phyloP scores from a whole-genome alignment of 768 basidiomycete genomes.

The Rhodosporidiobolus odoratus region DNA sequence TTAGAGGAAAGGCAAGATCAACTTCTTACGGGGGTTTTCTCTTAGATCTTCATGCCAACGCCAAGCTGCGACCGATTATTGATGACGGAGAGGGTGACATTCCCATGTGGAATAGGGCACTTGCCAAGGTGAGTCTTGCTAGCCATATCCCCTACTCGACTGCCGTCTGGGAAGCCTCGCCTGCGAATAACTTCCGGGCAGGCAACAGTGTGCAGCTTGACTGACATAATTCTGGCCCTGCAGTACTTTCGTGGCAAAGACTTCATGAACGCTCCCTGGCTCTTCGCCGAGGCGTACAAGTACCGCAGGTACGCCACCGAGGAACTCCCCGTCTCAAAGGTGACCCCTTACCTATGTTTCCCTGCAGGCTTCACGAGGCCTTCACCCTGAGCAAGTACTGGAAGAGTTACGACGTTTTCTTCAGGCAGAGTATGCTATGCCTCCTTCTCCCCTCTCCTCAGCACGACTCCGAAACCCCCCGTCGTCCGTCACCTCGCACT shows the following conservation, averaged over 20 bases:
- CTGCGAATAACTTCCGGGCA: too few species aligned
- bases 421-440: conserved; percentile 69
- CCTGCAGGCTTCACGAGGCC: conserved; percentile 78
- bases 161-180: too few species aligned
- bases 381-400: conserved; percentile 88
- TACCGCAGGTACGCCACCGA: conserved; percentile 29
- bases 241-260: conserved; percentile 90
- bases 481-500: neutral
- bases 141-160: too few species aligned
- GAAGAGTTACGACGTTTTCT: conserved; percentile 89
- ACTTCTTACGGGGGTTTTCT: neutral
- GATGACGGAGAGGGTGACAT: conserved; percentile 91
- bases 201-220: too few species aligned
- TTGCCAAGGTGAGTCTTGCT: too few species aligned
- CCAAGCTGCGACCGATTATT: conserved; percentile 75
- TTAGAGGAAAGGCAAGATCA: too few species aligned
- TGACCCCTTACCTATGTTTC: neutral
- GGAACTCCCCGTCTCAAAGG: too few species aligned
- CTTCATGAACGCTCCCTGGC: conserved; percentile 94
- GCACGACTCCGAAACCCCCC: neutral
- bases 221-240: too few species aligned
- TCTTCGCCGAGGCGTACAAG: conserved; percentile 78
- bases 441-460: neutral
- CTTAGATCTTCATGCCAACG: conserved; percentile 40
- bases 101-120: conserved; percentile 82